A percentile compares a stretch with the other conserved stretches of the same genome.
These are phyloP conservation scores for Penicillium malachiteum DNA, from an alignment of 495 filamentous ascomycete species.

Conservation along the genomic window DNA sequence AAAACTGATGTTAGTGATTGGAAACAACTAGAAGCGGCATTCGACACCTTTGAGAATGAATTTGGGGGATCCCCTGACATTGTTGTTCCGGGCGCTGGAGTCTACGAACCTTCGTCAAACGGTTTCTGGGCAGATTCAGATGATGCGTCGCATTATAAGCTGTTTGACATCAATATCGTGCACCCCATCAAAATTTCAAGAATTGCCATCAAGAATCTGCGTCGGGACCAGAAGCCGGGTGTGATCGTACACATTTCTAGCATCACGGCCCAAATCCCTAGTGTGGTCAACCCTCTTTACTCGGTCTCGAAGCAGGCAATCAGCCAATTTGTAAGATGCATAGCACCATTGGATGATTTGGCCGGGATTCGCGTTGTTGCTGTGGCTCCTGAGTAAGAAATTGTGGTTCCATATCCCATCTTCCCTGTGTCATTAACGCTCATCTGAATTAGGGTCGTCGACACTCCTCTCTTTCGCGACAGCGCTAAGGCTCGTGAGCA, in stretches of 20 bases:
- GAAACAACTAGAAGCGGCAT: neutral
- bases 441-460: neutral
- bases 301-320: neutral
- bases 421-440: neutral
- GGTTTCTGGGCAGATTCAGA: neutral
- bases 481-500: conserved; percentile 1
- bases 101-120: neutral
- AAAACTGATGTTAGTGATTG: neutral
- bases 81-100: neutral
- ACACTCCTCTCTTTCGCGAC: neutral
- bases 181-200: neutral
- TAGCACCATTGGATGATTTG: neutral
- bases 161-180: neutral
- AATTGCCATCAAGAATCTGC: neutral
- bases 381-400: neutral
- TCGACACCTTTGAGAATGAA: neutral
- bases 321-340: neutral
- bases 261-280: neutral
- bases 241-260: neutral
- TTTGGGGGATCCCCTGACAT: neutral
- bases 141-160: neutral
- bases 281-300: neutral
- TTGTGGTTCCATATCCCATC: neutral
- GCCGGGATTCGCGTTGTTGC: neutral
- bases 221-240: neutral